phyloP scores from a whole-genome alignment of 192 early-diverging fungal species.

The Phycomyces blakesleeanus region DNA sequence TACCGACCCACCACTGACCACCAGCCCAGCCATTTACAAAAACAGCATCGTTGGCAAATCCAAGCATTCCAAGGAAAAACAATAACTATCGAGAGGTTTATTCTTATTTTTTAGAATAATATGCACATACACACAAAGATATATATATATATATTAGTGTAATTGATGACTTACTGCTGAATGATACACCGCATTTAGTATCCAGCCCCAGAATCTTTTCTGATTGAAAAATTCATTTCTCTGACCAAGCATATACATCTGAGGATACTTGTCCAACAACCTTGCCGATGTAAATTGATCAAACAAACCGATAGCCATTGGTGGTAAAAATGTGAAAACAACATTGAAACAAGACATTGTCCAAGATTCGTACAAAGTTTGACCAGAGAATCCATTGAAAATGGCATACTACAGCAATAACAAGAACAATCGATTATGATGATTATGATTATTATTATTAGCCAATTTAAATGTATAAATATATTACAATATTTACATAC shows the following conservation, averaged over 20 bases:
- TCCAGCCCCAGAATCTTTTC: slow-evolving; percentile 87
- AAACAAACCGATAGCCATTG: slow-evolving; percentile 89
- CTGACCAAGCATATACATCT: slow-evolving; percentile 71
- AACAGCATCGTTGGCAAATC: slow-evolving; percentile 67
- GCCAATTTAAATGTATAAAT: neutral
- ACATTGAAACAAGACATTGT: slow-evolving; percentile 90
- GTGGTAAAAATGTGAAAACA: slow-evolving; percentile 84
- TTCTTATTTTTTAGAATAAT: too few species aligned
- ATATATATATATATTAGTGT: too few species aligned
- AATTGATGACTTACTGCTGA: slow-evolving; percentile 62
- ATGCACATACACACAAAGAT: too few species aligned
- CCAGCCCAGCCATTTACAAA: slow-evolving; percentile 65
- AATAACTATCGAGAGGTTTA: too few species aligned
- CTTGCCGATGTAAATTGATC: slow-evolving; percentile 86
- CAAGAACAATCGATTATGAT: neutral
- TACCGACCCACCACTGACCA: slow-evolving; percentile 89
- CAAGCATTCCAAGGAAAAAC: slow-evolving; percentile 62
- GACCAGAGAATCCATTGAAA: slow-evolving; percentile 91
- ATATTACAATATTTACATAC: slow-evolving; percentile 23
- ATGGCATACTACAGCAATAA: slow-evolving; percentile 49
- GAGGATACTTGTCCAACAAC: slow-evolving; percentile 88
- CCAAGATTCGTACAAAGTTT: slow-evolving; percentile 93
- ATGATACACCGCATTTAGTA: slow-evolving; percentile 88
- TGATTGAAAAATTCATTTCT: slow-evolving; percentile 67
- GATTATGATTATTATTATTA: too few species aligned